Evolutionary conservation across 768 basidiomycete species (phyloP).

Genomic region (Kwoniella sp.): DNA sequence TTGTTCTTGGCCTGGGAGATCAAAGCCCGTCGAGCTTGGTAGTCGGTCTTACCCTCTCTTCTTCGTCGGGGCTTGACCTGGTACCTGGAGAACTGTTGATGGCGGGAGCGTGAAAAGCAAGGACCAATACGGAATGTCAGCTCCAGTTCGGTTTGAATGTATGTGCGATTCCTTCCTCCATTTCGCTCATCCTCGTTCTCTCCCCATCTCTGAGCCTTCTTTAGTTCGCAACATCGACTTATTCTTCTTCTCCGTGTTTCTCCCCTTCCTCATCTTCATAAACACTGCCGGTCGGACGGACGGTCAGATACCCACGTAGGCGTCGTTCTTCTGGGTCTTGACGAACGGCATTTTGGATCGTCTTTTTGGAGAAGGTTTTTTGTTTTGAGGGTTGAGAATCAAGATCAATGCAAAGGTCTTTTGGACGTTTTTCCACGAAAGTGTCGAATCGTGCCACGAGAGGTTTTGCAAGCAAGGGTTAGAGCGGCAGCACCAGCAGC

Average conservation of each 20-base stretch:
- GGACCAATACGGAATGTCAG: not conserved
- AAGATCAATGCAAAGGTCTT: not conserved
- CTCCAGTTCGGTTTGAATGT: not conserved
- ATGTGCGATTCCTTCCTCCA: too few species aligned
- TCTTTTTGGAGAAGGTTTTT: slow-evolving; percentile 36
- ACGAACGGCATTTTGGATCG: slow-evolving; percentile 75
- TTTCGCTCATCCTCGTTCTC: too few species aligned
- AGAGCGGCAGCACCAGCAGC: not conserved
- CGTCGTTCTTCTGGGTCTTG: slow-evolving; percentile 92
- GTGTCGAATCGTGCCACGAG: slow-evolving; percentile 16
- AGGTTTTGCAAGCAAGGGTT: not conserved
- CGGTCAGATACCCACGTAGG: slow-evolving; percentile 76
- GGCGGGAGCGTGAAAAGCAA: not conserved
- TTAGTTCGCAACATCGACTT: too few species aligned
- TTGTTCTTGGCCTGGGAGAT: slow-evolving; percentile 99
- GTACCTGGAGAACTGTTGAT: slow-evolving; percentile 62
- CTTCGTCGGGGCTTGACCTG: slow-evolving; percentile 98
- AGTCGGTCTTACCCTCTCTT: slow-evolving; percentile 98
- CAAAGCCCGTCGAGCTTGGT: slow-evolving; percentile 97
- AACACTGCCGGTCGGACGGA: too few species aligned
- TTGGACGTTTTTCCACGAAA: not conserved
- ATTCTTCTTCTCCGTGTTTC: not conserved
- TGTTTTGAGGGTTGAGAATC: slow-evolving; percentile 24
- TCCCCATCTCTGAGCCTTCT: not conserved
- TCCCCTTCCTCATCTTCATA: not conserved